These are phyloP conservation scores for Bruguiera gymnorhiza DNA, from an alignment of 345 rosid species.

Conservation along the genomic window DNA sequence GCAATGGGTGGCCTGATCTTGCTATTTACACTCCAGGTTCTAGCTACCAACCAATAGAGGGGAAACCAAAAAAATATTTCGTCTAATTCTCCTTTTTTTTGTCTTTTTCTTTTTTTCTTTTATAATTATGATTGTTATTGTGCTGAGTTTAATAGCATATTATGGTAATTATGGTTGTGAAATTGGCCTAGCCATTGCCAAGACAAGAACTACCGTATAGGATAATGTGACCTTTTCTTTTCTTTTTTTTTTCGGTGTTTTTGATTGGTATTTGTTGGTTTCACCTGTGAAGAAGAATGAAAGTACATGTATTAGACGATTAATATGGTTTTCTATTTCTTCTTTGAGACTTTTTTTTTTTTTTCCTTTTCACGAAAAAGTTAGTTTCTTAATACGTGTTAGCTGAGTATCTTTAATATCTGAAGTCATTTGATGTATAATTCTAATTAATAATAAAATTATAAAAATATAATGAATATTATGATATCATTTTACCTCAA, in stretches of 20 bases:
- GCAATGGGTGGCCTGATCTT: conserved; percentile 66
- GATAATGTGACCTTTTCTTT: too few relatives aligned
- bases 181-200: neutral
- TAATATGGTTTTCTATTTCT: neutral
- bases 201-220: too few relatives aligned
- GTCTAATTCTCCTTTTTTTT: neutral
- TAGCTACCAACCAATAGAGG: conserved; percentile 28
- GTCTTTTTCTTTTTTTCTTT: neutral
- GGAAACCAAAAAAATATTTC: neutral
- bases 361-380: too few relatives aligned
- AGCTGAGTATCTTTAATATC: too few relatives aligned
- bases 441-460: too few relatives aligned
- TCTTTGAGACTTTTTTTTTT: neutral
- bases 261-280: conserved; percentile 11
- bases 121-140: conserved; percentile 13
- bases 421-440: too few relatives aligned
- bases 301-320: neutral
- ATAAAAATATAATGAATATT: too few relatives aligned
- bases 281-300: conserved; percentile 3
- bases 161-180: neutral
- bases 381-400: too few relatives aligned
- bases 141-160: neutral
- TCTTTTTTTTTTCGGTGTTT: neutral
- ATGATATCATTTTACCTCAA: too few relatives aligned
- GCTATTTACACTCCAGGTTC: conserved; percentile 66